These are phyloP conservation scores for Aspergillus uvarum DNA, from an alignment of 2,329 filamentous ascomycete species.

Conservation along the genomic window DNA sequence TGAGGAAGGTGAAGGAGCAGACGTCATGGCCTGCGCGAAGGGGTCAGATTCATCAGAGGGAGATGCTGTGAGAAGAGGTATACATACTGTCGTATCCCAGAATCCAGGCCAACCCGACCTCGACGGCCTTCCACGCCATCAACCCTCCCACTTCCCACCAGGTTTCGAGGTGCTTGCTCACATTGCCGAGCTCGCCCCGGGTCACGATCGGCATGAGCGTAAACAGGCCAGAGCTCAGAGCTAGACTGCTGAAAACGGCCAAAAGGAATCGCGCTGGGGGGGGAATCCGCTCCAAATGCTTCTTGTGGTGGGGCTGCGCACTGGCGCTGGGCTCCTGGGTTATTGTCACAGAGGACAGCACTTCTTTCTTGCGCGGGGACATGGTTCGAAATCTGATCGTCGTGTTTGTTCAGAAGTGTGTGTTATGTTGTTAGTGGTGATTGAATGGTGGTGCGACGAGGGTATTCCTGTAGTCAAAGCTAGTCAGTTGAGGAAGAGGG, in stretches of 20 bases:
- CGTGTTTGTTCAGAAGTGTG: neutral
- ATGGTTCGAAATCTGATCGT: conserved; percentile 8
- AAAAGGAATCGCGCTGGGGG: conserved; percentile 46
- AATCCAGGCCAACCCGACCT: conserved; percentile 72
- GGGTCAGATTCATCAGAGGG: neutral
- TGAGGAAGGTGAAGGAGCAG: conserved; percentile 65
- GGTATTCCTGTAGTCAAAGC: neutral
- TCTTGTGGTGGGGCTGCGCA: conserved; percentile 14
- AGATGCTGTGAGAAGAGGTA: neutral
- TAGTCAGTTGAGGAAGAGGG: neutral
- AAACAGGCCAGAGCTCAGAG: conserved; percentile 64
- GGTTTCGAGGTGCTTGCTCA: conserved; percentile 64
- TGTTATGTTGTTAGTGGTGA: neutral
- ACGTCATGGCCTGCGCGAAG: conserved; percentile 60
- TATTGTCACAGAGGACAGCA: conserved; percentile 14
- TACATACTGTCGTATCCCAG: conserved; percentile 63
- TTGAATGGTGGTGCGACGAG: neutral
- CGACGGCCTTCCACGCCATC: conserved; percentile 59
- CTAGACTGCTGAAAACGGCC: conserved; percentile 55
- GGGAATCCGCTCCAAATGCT: conserved; percentile 29
- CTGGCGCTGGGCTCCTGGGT: conserved; percentile 16
- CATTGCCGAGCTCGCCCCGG: conserved; percentile 63
- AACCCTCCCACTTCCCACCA: conserved; percentile 61
- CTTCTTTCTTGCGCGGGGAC: conserved; percentile 26
- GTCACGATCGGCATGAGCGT: conserved; percentile 61